Evolutionary conservation across 2,329 filamentous ascomycete species (phyloP).

Genomic region (Trichoderma cornu-damae): DNA sequence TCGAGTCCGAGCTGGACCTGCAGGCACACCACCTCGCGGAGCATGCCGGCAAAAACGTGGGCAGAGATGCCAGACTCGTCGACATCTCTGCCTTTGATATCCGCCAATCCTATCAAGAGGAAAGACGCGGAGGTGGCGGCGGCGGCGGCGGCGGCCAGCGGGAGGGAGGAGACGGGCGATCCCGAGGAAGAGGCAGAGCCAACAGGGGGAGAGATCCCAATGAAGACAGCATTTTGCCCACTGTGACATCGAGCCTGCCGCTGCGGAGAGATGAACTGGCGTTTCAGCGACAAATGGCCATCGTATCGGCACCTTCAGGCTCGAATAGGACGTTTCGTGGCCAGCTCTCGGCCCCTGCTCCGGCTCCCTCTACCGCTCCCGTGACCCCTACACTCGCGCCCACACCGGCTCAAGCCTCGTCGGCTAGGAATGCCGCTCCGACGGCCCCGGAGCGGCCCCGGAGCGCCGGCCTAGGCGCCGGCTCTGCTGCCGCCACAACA

Average conservation of each 20-base stretch:
- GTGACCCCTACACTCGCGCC: conserved; percentile 25
- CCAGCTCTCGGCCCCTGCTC: conserved; percentile 56
- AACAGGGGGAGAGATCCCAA: conserved; percentile 79
- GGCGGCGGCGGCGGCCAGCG: conserved; percentile 23
- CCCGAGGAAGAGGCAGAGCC: conserved; percentile 34
- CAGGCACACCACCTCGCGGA: conserved; percentile 86
- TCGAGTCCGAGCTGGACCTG: conserved; percentile 88
- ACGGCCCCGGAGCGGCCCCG: conserved; percentile 17
- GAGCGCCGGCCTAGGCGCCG: conserved; percentile 20
- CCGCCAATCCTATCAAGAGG: conserved; percentile 64
- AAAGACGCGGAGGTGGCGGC: conserved; percentile 42
- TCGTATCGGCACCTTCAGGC: conserved; percentile 79
- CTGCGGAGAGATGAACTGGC: conserved; percentile 82
- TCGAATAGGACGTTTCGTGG: conserved; percentile 79
- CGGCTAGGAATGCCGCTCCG: conserved; percentile 6
- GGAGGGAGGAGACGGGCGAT: conserved; percentile 36
- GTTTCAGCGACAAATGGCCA: conserved; percentile 85
- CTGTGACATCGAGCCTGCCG: conserved; percentile 62
- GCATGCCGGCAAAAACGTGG: conserved; percentile 79
- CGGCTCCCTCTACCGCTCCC: conserved; percentile 21
- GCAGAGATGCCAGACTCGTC: conserved; percentile 77
- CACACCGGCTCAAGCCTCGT: conserved; percentile 21
- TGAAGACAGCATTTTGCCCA: conserved; percentile 64
- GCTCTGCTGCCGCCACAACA: conserved; percentile 24
- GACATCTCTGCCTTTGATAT: conserved; percentile 84